phyloP scores from a whole-genome alignment of 2,329 filamentous ascomycete genomes.

The Hirsutella thompsonii region DNA sequence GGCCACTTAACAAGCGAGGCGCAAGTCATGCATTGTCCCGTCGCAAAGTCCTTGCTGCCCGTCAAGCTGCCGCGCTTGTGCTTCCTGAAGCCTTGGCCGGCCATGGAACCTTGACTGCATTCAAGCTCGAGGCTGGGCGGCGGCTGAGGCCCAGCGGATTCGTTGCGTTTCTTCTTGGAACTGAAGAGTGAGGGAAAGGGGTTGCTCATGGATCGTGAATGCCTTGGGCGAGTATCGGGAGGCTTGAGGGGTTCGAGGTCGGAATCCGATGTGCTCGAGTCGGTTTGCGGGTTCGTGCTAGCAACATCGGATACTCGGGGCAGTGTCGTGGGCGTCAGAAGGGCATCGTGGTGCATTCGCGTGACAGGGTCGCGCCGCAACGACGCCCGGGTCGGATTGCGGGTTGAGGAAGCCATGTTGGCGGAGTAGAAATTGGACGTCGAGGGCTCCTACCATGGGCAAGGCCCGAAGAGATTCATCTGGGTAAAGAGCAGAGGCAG shows the following conservation, averaged over 20 bases:
- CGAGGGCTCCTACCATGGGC: background rate
- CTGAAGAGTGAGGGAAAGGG: slow-evolving; percentile 64
- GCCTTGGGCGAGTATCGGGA: slow-evolving; percentile 10
- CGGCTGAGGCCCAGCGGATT: slow-evolving; percentile 20
- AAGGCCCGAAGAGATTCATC: background rate
- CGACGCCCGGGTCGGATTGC: slow-evolving; percentile 14
- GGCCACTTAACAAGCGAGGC: slow-evolving; percentile 72
- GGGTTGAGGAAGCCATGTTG: slow-evolving; percentile 19
- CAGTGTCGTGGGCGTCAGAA: slow-evolving; percentile 18
- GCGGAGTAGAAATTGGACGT: background rate
- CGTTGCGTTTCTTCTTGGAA: slow-evolving; percentile 40
- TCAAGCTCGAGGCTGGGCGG: slow-evolving; percentile 10
- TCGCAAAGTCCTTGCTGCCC: slow-evolving; percentile 44
- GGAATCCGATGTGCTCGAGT: slow-evolving; percentile 33
- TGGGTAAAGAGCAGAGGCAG: background rate
- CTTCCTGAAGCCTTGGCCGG: slow-evolving; percentile 7
- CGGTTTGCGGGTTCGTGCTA: slow-evolving; percentile 16
- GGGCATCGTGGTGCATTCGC: slow-evolving; percentile 21
- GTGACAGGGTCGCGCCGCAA: slow-evolving; percentile 19
- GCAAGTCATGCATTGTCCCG: slow-evolving; percentile 76
- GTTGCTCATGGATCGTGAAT: slow-evolving; percentile 58
- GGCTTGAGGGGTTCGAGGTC: slow-evolving; percentile 16
- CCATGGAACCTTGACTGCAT: slow-evolving; percentile 10
- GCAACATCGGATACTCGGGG: slow-evolving; percentile 14
- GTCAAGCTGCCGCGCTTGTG: slow-evolving; percentile 19